Evolutionary conservation across 176 grass and related monocot species (phyloP), one percentile per base, ranked within the genome.

Genomic region (Chrysopogon serrulatus): DNA sequence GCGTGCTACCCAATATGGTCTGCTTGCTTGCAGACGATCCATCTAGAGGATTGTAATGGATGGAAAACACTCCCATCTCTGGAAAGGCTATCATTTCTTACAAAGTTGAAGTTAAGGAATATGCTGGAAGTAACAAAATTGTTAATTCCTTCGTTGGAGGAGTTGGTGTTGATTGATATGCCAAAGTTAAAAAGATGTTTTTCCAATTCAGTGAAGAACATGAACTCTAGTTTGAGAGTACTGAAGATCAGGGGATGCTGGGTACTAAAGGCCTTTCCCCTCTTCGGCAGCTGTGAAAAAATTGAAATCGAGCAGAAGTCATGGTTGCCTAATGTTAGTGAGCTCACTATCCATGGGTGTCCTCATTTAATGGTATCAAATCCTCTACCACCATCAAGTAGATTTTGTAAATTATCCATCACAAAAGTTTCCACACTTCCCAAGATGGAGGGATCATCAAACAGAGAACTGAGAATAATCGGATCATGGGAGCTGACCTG

Each of bases 111-210:
- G 65, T 32, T 85, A 27, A 45, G 21, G 8, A 89, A 68, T 41
- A 84, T 89, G 68, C 21, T 10, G 1, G 35, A 49, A 9, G 30
- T 89, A 14, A 35, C 43, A 79, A 10, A 73, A n/a, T 62, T 86
- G 0, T 34, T 42, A 30, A 30, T 90, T 65, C 79, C 65, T 63
- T 83, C 66, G 13, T 67, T 87, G 54, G 21, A 79, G 17, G n/a
- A n/a, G n/a, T n/a, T n/a, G n/a, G n/a, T n/a, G 30, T 13, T 86
- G 5, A 21, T 5, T 31, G 4, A 82, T 1, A 42, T 86, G 48
- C 87, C 82, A 63, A 82, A 51, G 18, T 28, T 90, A 16, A 21
- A 70, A 70, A 86, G 44, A 82, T 90, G 87, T 43, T 6, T 37
- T 23, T 70, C 42, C 26, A 49, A 51, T 19, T 79, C 76, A 3